Conservation (phyloP, 2,329 filamentous ascomycete species). For the Paraphaeosphaeria sporulosa region DNA sequence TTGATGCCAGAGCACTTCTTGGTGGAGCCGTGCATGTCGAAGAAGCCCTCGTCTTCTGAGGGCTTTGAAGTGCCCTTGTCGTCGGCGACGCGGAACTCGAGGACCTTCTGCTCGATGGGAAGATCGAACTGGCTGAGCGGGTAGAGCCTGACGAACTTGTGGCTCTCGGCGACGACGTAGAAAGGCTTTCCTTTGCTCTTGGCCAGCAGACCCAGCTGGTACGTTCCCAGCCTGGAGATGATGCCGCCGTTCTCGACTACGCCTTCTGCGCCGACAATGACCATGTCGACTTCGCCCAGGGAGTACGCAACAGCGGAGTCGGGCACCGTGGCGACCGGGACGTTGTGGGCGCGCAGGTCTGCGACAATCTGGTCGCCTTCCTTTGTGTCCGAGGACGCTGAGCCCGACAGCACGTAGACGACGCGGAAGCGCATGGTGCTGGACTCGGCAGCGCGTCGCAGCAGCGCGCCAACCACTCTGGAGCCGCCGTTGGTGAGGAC, state of each 20-base stretch:
- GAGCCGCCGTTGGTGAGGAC: conserved; percentile 93
- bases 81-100: conserved; percentile 72
- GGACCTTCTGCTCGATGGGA: conserved; percentile 78
- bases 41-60: conserved; percentile 53
- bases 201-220: conserved; percentile 85
- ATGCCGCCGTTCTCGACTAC: conserved; percentile 95
- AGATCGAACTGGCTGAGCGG: conserved; percentile 83
- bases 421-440: conserved; percentile 77
- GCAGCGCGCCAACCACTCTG: conserved; percentile 79
- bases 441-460: conserved; percentile 76
- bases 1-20: conserved; percentile 30
- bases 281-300: conserved; percentile 75
- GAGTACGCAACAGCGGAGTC: conserved; percentile 81
- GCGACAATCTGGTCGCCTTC: conserved; percentile 77
- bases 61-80: conserved; percentile 47
- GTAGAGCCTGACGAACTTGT: conserved; percentile 93
- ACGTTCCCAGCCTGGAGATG: conserved; percentile 84
- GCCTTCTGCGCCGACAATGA: conserved; percentile 76
- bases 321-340: conserved; percentile 83
- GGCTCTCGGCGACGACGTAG: conserved; percentile 91
- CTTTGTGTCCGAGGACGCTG: conserved; percentile 42
- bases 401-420: conserved; percentile 67
- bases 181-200: conserved; percentile 77
- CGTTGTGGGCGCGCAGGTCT: conserved; percentile 73
- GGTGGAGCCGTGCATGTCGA: conserved; percentile 33